Conservation (phyloP, 257 asterid genomes). For the Avicennia marina region DNA sequence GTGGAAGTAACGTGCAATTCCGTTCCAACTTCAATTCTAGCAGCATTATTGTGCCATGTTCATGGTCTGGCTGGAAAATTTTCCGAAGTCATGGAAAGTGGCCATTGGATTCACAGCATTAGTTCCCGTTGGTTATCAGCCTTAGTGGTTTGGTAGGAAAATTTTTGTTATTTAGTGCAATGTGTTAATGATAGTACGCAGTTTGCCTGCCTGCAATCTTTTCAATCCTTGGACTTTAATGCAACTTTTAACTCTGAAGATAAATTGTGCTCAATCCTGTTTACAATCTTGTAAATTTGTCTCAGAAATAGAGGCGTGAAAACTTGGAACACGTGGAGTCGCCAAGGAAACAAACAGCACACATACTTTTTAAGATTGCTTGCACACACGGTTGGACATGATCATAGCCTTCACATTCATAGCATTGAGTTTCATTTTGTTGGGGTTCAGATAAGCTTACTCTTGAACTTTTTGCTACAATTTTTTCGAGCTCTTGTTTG, state of each 20-base stretch:
- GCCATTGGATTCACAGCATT: background rate
- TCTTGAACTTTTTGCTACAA: too few relatives aligned
- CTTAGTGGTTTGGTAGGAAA: slow-evolving; percentile 17
- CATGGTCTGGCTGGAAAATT: background rate
- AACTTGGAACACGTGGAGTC: too few relatives aligned
- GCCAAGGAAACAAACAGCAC: too few relatives aligned
- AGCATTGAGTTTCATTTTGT: too few relatives aligned
- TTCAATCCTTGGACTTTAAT: too few relatives aligned
- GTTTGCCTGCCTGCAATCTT: slow-evolving; percentile 13
- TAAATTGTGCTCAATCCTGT: slow-evolving; percentile 4
- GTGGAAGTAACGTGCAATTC: background rate
- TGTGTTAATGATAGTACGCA: slow-evolving; percentile 16
- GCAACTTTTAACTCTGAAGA: background rate
- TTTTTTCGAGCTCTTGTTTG: too few relatives aligned
- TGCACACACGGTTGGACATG: too few relatives aligned
- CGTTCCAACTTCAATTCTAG: background rate
- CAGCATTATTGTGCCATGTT: too few relatives aligned
- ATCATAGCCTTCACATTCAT: too few relatives aligned
- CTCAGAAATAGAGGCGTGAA: background rate
- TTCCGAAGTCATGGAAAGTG: background rate
- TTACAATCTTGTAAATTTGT: slow-evolving; percentile 1
- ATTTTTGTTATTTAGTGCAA: too few relatives aligned
- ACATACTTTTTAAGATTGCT: too few relatives aligned
- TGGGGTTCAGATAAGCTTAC: too few relatives aligned
- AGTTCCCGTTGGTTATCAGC: background rate